Base-by-base conservation (phyloP, 495 filamentous ascomycete genomes). In the Talaromyces wortmannii region DNA sequence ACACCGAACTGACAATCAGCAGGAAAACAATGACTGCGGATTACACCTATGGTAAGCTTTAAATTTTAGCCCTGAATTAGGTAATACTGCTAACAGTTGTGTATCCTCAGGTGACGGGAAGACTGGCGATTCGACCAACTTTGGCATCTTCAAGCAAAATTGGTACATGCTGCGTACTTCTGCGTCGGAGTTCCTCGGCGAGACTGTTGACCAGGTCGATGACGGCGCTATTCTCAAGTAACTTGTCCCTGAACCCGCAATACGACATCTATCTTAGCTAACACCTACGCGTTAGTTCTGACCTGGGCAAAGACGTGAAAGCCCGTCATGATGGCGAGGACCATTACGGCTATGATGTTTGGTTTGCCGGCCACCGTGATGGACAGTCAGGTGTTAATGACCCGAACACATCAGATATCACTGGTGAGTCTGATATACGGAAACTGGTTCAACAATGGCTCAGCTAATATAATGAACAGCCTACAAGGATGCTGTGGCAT, bases 61-160 rank as follows among this genome's bases (percentile, higher is more conserved):
- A 40, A 40, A 40, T 40, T 10, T 40, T 40, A 40, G 36, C 36
- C 13, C 8, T 40, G 36, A 40, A 40, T 1, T 40, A 13, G 13
- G 36, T 40, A 31, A 1, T 7, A 29, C 6, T 31, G 33, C 48
- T 62, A 50, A 65, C 32, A 15, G 23, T 23, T 8, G 15, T n/a
- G 10, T 23, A 43, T 7, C 36, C 23, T 13, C 46, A 69, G 64
- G 66, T 31, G 64, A 69, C 31, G 64, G 62, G 3, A 69, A 69
- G 57, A 61, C 56, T 8, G 62, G 64, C 8, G 66, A 67, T 15
- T 47, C 57, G 15, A 65, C 64, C 32, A 68, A 68, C 57, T 68
- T 67, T 48, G 64, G 66, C 17, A 62, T 68, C 15, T 68, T 68
- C 61, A 68, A 69, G 64, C 67, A 76, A 59, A 74, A 72, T 50